phyloP scores from a whole-genome alignment of 805 yeast species.

The Candida oleophila region DNA sequence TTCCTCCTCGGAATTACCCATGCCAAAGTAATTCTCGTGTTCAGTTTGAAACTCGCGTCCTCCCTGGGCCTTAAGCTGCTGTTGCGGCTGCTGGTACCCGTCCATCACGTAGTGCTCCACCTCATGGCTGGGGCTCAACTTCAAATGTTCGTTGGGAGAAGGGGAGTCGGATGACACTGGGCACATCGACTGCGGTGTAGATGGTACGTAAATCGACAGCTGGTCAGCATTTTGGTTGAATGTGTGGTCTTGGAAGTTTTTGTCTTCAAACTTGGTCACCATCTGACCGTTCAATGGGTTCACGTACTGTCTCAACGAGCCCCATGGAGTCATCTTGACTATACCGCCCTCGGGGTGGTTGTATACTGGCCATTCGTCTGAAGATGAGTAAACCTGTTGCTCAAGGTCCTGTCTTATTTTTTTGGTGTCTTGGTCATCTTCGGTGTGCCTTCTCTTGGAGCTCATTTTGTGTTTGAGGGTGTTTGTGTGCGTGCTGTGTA shows the following conservation, averaged over 20 bases:
- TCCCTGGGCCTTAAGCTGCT: slow-evolving; percentile 7
- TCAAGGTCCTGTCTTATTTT: slow-evolving; percentile 15
- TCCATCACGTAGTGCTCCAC: slow-evolving; percentile 38
- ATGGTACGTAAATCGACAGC: slow-evolving; percentile 15
- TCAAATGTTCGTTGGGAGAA: slow-evolving; percentile 14
- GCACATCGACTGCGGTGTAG: slow-evolving; percentile 24
- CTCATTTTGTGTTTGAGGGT: slow-evolving; percentile 2
- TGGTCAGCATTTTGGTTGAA: slow-evolving; percentile 5
- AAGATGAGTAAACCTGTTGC: slow-evolving; percentile 15
- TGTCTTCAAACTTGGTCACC: slow-evolving; percentile 50
- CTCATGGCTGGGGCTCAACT: slow-evolving; percentile 37
- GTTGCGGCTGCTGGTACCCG: slow-evolving; percentile 20
- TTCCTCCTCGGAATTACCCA: slow-evolving; percentile 21
- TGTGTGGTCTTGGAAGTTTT: slow-evolving; percentile 23
- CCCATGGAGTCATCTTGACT: slow-evolving; percentile 62
- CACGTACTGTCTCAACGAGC: slow-evolving; percentile 50
- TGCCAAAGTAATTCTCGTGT: slow-evolving; percentile 39
- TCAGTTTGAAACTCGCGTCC: slow-evolving; percentile 24
- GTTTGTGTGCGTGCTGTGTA: background rate
- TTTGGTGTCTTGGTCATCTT: slow-evolving; percentile 13
- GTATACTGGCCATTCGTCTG: slow-evolving; percentile 53
- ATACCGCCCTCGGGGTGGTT: slow-evolving; percentile 63
- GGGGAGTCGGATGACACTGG: slow-evolving; percentile 14
- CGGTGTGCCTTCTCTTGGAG: slow-evolving; percentile 15
- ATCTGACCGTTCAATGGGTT: slow-evolving; percentile 43